Percentiles rank a stretch among this genome's conserved stretches.
Conservation (phyloP, 2,329 filamentous ascomycete genomes). For the Aspergillus sp. region DNA sequence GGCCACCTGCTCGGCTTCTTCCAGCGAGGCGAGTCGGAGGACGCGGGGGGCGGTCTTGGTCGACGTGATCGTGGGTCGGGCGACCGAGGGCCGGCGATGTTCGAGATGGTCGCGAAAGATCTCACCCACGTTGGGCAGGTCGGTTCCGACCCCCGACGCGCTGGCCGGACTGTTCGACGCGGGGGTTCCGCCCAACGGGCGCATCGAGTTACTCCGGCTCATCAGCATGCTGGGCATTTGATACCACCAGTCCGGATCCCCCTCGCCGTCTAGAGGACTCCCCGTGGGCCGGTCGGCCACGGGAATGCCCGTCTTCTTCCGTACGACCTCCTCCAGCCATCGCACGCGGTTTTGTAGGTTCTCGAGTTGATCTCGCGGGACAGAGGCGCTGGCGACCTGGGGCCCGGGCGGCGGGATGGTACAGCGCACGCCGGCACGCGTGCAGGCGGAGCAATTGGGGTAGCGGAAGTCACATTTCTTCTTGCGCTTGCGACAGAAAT, state of each 20-base stretch:
- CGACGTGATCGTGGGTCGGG: conserved; percentile 27
- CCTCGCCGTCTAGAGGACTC: conserved; percentile 32
- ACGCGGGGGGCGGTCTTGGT: conserved; percentile 27
- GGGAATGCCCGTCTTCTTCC: conserved; percentile 33
- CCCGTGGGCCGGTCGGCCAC: conserved; percentile 36
- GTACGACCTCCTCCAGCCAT: conserved; percentile 40
- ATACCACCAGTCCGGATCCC: conserved; percentile 39
- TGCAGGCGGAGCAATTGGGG: conserved; percentile 41
- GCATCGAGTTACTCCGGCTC: conserved; percentile 26
- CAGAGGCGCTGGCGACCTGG: conserved; percentile 37
- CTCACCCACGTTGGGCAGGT: conserved; percentile 40
- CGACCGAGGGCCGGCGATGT: conserved; percentile 35
- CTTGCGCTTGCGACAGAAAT: conserved; percentile 42
- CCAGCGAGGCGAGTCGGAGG: conserved; percentile 34
- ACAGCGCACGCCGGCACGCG: conserved; percentile 40
- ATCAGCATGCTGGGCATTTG: conserved; percentile 39
- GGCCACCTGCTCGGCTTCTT: conserved; percentile 34
- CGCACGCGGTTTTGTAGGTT: conserved; percentile 40
- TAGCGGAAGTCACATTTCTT: conserved; percentile 45
- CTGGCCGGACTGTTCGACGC: conserved; percentile 12
- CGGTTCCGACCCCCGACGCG: conserved; percentile 25
- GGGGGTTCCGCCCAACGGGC: conserved; percentile 18
- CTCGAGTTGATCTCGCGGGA: conserved; percentile 40
- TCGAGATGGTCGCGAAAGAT: conserved; percentile 42
- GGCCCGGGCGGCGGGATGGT: conserved; percentile 40